Evolutionary conservation across 768 basidiomycete species (phyloP).

Genomic region (Russula vinacea): DNA sequence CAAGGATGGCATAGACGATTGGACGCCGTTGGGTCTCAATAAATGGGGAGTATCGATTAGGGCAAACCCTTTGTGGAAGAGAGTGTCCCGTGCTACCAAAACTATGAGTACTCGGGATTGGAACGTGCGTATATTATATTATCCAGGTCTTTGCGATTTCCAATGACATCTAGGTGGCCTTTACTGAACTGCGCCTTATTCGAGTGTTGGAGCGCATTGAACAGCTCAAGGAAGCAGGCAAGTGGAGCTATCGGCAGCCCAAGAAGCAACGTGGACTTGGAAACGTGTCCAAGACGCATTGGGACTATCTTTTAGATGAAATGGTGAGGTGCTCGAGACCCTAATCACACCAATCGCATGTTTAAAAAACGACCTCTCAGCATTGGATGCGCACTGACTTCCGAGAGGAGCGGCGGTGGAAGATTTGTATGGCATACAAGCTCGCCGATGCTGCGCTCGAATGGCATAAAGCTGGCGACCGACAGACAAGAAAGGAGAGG

Average conservation of each 20-base stretch:
- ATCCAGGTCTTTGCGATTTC: background rate
- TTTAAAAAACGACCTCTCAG: slow-evolving; percentile 40
- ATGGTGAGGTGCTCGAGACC: slow-evolving; percentile 60
- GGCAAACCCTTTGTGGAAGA: slow-evolving; percentile 74
- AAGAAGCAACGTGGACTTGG: slow-evolving; percentile 87
- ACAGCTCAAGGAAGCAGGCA: slow-evolving; percentile 66
- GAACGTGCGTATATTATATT: slow-evolving; percentile 53
- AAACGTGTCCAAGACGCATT: slow-evolving; percentile 75
- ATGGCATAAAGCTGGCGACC: slow-evolving; percentile 76
- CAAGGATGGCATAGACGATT: slow-evolving; percentile 53
- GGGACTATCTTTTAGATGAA: slow-evolving; percentile 96
- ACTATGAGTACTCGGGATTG: slow-evolving; percentile 79
- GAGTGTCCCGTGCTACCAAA: slow-evolving; percentile 66
- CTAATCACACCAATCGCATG: slow-evolving; percentile 2
- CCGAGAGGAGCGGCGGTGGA: slow-evolving; percentile 92
- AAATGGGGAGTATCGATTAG: slow-evolving; percentile 65
- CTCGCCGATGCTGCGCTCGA: slow-evolving; percentile 79
- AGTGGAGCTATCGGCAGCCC: slow-evolving; percentile 93
- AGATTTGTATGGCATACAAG: slow-evolving; percentile 77
- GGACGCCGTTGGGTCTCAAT: slow-evolving; percentile 59
- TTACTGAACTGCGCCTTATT: slow-evolving; percentile 71
- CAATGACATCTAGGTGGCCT: slow-evolving; percentile 55
- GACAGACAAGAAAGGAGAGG: slow-evolving; percentile 57
- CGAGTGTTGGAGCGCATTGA: slow-evolving; percentile 86
- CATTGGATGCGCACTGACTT: slow-evolving; percentile 98